Base-by-base conservation (phyloP, 305 asterid species). In the Striga hermonthica region DNA sequence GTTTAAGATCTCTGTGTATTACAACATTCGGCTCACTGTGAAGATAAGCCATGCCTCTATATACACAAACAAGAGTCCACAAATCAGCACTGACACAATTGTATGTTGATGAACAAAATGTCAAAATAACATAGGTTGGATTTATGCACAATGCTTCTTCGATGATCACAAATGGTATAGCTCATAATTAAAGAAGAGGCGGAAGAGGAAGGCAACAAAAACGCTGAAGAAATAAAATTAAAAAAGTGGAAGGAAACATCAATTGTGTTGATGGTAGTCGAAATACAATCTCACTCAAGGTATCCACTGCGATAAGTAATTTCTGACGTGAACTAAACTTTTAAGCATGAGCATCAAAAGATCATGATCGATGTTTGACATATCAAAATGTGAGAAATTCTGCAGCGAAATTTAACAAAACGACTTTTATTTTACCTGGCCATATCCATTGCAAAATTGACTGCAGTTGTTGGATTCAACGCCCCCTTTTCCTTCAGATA, bases 41-140 rank as follows among this genome's bases (percentile, higher is more conserved):
- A 78, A 94, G 95, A 85, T 86, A 94, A 5, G 99, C 94, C 95
- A 94, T 94, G 84, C 97, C 99, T 75, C 99, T 93, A 92, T 72
- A 92, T 72, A 71, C 68, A 67, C 68, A 67, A 61, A 67, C 57
- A 77, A 70, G 57, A 75, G 67, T 67, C 6, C n/a, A 39, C 54
- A 36, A 8, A 72, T 73, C 67, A 76, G 77, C 31, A 75, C 53
- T 34, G 71, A 70, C 54, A 62, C 54, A 73, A 9, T 22, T 43
- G 9, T 6, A 65, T 39, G 14, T 39, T 60, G 60, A 57, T 47
- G 74, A 37, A 64, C 62, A 55, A 68, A 9, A 68, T 57, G 14
- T n/a, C 10, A 75, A 40, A 62, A 59, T 70, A 75, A 40, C 65
- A 59, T 70, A 60, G 10, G 57, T 72, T 69, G 72, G 55, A 62